Base-by-base conservation (phyloP, 2,329 filamentous ascomycete species). In the Metarhizium brunneum region DNA sequence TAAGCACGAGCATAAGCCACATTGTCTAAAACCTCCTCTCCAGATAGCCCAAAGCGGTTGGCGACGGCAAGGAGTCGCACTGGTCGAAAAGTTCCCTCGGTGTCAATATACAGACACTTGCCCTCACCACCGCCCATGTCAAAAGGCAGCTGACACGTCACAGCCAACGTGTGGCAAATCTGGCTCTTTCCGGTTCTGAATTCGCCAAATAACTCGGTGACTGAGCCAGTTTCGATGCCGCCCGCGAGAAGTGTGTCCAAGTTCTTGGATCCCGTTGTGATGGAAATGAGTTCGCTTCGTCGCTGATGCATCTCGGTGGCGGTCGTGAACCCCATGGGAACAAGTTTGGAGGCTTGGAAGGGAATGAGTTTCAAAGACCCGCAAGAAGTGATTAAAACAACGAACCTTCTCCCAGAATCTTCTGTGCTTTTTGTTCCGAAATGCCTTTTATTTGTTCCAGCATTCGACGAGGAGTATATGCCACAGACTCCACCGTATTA, bases 51-150 rank as follows among this genome's bases (percentile, higher is more conserved):
- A 66, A 92, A 99, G 54, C 94, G 84, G 65, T 96, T 94, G 48
- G 94, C 95, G 5, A 97, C 94, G 8, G 92, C 88, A 4, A 99
- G 80, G 16, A 96, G 77, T 54, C 94, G 87, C 2, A 97, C 91
- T 0, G 94, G 95, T 61, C 92, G 84, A 69, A 99, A 99, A 1
- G 94, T 99, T 58, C 94, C 95, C 71, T 99, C 94, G 0, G 94
- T 99, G 65, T 99, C 94, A 62, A 99, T 99, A 67, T 99, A 99
- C 52, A 99, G 79, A 66, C 95, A 99, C 69, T 99, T 99, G 50
- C 94, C 94, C 73, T 99, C 94, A 35, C 95, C 94, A 55, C 94
- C 94, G 54, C 94, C 95, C 92, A 97, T 97, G 68, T 99, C 94
- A 68, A 99, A 97, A 1, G 94, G 94, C 47, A 99, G 72, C 71